Conservation (phyloP, 176 grass and related monocot species). For the Musa itinerans region DNA sequence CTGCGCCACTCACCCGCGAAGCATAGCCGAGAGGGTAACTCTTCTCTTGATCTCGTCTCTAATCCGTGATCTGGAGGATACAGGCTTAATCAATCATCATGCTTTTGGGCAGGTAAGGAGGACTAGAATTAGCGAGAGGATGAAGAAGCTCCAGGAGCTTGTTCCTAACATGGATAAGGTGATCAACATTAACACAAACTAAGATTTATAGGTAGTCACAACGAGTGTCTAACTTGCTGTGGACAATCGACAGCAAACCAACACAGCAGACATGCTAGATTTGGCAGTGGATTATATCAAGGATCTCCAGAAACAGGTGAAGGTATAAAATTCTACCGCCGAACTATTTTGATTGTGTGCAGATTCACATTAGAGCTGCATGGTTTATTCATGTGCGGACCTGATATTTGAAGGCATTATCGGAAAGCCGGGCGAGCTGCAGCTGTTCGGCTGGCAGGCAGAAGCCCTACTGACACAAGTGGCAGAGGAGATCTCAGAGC, state of each 20-base stretch:
- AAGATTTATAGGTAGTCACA: too few species aligned
- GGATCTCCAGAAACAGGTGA: slow-evolving; percentile 88
- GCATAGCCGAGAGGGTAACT: slow-evolving; percentile 91
- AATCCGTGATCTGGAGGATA: neutral
- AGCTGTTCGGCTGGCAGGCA: neutral
- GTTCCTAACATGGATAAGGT: slow-evolving; percentile 99
- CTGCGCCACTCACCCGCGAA: slow-evolving; percentile 91
- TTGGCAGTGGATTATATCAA: slow-evolving; percentile 96
- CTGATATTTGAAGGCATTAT: neutral
- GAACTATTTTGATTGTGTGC: neutral
- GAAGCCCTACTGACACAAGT: neutral
- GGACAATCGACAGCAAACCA: slow-evolving; percentile 64
- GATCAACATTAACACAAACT: neutral
- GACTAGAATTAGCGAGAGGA: slow-evolving; percentile 90
- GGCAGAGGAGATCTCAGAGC: neutral
- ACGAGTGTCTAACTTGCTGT: too few species aligned
- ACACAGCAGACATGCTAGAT: slow-evolving; percentile 96
- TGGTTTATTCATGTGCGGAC: neutral
- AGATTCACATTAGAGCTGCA: neutral
- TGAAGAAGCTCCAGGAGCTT: slow-evolving; percentile 88
- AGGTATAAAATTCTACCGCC: slow-evolving; percentile 32
- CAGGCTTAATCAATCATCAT: neutral
- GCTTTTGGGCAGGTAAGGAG: slow-evolving; percentile 61
- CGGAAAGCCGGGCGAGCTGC: slow-evolving; percentile 3
- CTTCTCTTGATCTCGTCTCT: neutral